These are phyloP conservation scores for Haberlea rhodopensis DNA, from an alignment of 257 asterid genomes.

Conservation along the genomic window DNA sequence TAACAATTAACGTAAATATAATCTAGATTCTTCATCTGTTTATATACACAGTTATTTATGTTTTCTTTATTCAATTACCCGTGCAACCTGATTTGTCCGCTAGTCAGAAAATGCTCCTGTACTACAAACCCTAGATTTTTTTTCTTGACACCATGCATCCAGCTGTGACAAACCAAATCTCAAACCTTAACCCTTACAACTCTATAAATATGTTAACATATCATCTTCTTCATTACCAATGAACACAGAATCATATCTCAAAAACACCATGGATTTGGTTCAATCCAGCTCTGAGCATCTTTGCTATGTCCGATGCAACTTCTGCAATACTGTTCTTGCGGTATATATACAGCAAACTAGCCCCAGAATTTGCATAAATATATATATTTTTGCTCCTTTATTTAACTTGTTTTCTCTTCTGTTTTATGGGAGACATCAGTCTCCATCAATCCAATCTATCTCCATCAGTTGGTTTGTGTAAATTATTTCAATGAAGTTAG, in stretches of 20 bases:
- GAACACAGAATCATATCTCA: constrained; percentile 1
- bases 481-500: neutral
- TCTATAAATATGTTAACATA: neutral
- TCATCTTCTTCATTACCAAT: constrained; percentile 28
- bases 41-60: too few species aligned
- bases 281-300: constrained; percentile 72
- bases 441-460: constrained; percentile 22
- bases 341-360: constrained; percentile 33
- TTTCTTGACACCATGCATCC: neutral
- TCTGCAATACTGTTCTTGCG: constrained; percentile 95
- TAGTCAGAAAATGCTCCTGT: constrained; percentile 18
- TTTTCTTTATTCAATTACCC: neutral
- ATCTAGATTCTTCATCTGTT: too few species aligned
- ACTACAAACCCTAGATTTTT: constrained; percentile 24
- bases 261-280: constrained; percentile 61
- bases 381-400: neutral
- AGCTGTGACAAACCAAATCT: constrained; percentile 22
- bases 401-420: neutral
- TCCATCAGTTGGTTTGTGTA: neutral
- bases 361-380: neutral
- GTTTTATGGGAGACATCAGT: constrained; percentile 6
- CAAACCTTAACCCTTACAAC: constrained; percentile 22
- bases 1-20: too few species aligned
- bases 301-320: constrained; percentile 94
- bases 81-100: constrained; percentile 14